phyloP scores from a whole-genome alignment of 768 basidiomycete species.

The Mycena metata region DNA sequence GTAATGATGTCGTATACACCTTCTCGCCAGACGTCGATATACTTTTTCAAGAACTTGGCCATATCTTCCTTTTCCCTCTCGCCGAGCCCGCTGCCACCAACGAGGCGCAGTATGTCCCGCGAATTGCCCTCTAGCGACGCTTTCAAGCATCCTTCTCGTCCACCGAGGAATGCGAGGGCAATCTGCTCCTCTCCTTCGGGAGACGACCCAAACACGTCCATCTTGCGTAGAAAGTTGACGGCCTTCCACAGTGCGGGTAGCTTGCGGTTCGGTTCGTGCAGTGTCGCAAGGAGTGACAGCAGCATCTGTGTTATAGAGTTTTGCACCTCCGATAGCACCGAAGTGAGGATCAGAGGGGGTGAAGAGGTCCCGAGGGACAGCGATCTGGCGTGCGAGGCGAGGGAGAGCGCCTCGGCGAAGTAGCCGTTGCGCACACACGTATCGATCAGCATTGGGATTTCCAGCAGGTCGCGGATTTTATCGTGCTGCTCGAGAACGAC shows the following conservation, averaged over 20 bases:
- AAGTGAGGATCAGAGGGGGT: constrained; percentile 66
- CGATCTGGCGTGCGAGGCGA: constrained; percentile 77
- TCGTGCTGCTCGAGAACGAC: constrained; percentile 95
- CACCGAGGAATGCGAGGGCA: constrained; percentile 87
- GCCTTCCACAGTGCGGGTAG: constrained; percentile 93
- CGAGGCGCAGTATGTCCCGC: constrained; percentile 58
- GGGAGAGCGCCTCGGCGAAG: constrained; percentile 91
- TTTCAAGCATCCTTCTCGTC: constrained; percentile 75
- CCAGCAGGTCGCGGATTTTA: constrained; percentile 91
- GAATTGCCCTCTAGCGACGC: constrained; percentile 67
- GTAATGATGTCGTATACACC: constrained; percentile 93
- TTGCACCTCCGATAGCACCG: constrained; percentile 76
- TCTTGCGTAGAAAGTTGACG: constrained; percentile 86
- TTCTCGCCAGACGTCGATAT: constrained; percentile 93
- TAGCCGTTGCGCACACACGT: constrained; percentile 94
- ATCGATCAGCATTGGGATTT: constrained; percentile 91
- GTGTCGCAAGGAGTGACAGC: constrained; percentile 78
- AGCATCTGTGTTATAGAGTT: constrained; percentile 81
- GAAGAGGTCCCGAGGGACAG: constrained; percentile 59
- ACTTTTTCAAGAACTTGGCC: constrained; percentile 84
- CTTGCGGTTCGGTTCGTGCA: constrained; percentile 87
- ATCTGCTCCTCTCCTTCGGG: constrained; percentile 75
- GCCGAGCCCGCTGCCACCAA: constrained; percentile 55
- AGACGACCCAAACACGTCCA: constrained; percentile 69
- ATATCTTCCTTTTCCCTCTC: constrained; percentile 79